Conservation (phyloP, 352 stramenopile species). For the Phytopythium ostracodes region DNA sequence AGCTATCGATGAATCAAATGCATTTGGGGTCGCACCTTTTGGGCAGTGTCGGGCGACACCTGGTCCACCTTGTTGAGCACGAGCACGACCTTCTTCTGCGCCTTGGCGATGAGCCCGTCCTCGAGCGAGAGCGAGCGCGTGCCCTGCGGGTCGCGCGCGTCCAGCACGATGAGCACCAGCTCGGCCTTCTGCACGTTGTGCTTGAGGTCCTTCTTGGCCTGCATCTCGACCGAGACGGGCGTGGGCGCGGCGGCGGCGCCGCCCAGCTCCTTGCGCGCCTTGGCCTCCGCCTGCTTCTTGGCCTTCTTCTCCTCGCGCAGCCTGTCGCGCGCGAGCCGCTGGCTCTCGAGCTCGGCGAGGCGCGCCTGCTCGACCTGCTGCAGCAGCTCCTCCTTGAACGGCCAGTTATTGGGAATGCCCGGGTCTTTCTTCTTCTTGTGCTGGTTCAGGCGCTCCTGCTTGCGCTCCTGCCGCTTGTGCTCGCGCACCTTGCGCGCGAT, state of each 20-base stretch:
- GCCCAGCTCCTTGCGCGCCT: slow-evolving; percentile 25
- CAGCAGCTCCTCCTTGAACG: slow-evolving; percentile 96
- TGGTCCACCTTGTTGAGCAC: slow-evolving; percentile 99
- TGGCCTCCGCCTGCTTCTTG: slow-evolving; percentile 34
- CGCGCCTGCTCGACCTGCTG: slow-evolving; percentile 76
- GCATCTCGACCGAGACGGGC: slow-evolving; percentile 66
- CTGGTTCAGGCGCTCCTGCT: slow-evolving; percentile 85
- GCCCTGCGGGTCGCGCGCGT: slow-evolving; percentile 97
- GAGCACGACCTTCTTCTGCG: slow-evolving; percentile 95
- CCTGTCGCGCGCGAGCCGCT: slow-evolving; percentile 56
- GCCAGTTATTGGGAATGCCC: slow-evolving; percentile 98
- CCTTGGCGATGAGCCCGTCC: slow-evolving; percentile 91
- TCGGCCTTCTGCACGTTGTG: slow-evolving; percentile 57
- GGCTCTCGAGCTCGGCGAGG: slow-evolving; percentile 63
- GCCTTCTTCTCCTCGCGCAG: slow-evolving; percentile 71
- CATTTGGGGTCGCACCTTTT: slow-evolving; percentile 51
- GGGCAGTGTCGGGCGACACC: slow-evolving; percentile 84
- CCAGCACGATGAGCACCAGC: slow-evolving; percentile 89
- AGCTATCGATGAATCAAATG: too few species aligned
- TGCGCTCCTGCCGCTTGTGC: slow-evolving; percentile 94
- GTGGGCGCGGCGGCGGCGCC: slow-evolving; percentile 28
- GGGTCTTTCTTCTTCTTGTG: slow-evolving; percentile 96
- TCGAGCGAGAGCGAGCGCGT: slow-evolving; percentile 93
- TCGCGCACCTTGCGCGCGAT: slow-evolving; percentile 90
- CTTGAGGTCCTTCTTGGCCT: slow-evolving; percentile 79